Conservation (phyloP, 192 early-diverging fungal species). For the Diversispora epigaea region DNA sequence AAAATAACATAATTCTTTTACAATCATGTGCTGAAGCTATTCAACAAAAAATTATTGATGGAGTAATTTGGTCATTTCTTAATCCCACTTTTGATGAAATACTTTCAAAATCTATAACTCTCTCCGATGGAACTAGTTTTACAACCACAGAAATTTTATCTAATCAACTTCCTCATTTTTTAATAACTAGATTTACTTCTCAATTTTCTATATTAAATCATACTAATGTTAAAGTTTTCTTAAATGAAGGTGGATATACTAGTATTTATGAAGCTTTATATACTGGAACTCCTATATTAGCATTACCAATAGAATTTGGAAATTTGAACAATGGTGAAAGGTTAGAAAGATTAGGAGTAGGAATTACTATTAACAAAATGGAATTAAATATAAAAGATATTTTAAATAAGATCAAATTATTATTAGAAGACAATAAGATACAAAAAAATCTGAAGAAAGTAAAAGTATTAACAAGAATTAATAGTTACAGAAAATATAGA, state of each 20-base stretch:
- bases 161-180: constrained; percentile 12
- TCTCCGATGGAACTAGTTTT: background rate
- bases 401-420: background rate
- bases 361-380: background rate
- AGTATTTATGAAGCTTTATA: constrained; percentile 40
- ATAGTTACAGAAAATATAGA: constrained; percentile 21
- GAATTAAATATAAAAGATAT: background rate
- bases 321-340: constrained; percentile 33
- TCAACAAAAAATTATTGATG: constrained; percentile 36
- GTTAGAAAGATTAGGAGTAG: background rate
- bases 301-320: constrained; percentile 36
- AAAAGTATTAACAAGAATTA: constrained; percentile 7
- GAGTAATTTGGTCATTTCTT: constrained; percentile 36
- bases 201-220: constrained; percentile 42
- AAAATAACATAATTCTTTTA: constrained; percentile 30
- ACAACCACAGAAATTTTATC: background rate
- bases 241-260: constrained; percentile 35
- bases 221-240: constrained; percentile 26
- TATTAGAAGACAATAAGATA: background rate
- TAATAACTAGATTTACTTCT: constrained; percentile 29
- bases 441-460: background rate
- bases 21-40: constrained; percentile 32
- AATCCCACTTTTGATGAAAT: background rate
- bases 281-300: constrained; percentile 30
- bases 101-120: background rate